Percentiles rank a stretch among this genome's conserved stretches.
Conservation (phyloP, 768 basidiomycete genomes). For the Lentinula sp. region DNA sequence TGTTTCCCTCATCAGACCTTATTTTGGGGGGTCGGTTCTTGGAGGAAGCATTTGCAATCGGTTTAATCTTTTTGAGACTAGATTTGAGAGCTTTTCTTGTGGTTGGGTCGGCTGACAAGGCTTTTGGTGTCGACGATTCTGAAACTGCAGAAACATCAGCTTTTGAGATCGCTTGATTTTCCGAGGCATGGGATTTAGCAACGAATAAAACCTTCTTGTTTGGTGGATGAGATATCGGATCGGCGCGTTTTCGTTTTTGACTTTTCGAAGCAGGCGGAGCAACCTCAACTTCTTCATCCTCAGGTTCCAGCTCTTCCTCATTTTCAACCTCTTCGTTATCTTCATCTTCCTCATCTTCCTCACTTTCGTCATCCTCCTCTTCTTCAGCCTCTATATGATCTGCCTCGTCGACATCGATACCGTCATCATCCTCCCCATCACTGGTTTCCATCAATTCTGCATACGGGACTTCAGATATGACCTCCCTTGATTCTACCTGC, state of each 20-base stretch:
- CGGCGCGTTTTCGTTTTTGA: slow-evolving; percentile 41
- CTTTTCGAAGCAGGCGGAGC: slow-evolving; percentile 26
- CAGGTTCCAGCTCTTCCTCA: slow-evolving; percentile 35
- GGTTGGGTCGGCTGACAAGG: not conserved
- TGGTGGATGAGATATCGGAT: slow-evolving; percentile 24
- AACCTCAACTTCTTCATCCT: slow-evolving; percentile 24
- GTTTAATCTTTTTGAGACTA: slow-evolving; percentile 13
- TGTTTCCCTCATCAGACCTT: slow-evolving; percentile 13
- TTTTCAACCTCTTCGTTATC: slow-evolving; percentile 24
- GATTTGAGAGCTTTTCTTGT: not conserved
- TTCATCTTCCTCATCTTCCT: slow-evolving; percentile 32
- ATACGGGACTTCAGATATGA: slow-evolving; percentile 35
- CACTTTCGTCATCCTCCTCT: slow-evolving; percentile 30
- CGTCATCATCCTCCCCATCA: slow-evolving; percentile 27
- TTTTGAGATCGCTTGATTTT: not conserved
- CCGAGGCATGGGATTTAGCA: slow-evolving; percentile 15
- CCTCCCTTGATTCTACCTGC: slow-evolving; percentile 19
- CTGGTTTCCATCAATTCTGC: slow-evolving; percentile 33
- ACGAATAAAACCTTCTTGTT: slow-evolving; percentile 54
- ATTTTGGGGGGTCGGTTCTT: slow-evolving; percentile 21
- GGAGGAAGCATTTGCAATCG: slow-evolving; percentile 31
- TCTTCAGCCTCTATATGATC: slow-evolving; percentile 26
- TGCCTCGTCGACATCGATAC: slow-evolving; percentile 28
- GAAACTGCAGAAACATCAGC: too few species aligned
- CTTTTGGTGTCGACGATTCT: not conserved